Conservation (phyloP, 192 early-diverging fungal genomes). For the Backusella tarrabulga region DNA sequence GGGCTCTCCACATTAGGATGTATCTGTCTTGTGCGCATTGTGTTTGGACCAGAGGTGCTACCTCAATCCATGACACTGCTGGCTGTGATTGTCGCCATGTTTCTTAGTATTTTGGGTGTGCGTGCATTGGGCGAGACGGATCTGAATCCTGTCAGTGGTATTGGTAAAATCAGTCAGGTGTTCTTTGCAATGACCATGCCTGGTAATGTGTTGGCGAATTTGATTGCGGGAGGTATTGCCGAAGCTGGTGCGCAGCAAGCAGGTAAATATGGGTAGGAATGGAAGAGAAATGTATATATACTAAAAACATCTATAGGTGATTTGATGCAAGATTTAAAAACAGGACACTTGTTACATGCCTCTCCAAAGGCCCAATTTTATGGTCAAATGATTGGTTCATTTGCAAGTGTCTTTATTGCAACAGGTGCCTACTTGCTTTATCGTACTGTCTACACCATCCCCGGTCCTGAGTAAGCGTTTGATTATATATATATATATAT, state of each 20-base stretch:
- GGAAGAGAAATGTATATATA: background rate
- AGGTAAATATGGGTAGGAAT: slow-evolving; percentile 10
- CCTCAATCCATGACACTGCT: slow-evolving; percentile 65
- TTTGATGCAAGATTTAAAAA: slow-evolving; percentile 72
- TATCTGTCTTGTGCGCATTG: slow-evolving; percentile 55
- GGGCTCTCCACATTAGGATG: slow-evolving; percentile 59
- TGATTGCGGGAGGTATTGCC: slow-evolving; percentile 80
- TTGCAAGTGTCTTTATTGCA: slow-evolving; percentile 66
- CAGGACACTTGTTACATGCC: slow-evolving; percentile 79
- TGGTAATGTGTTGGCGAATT: slow-evolving; percentile 67
- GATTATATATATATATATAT: no score
- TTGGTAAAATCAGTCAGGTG: slow-evolving; percentile 85
- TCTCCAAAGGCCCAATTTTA: slow-evolving; percentile 84
- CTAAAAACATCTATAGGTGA: slow-evolving; percentile 40
- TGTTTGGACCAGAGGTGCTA: slow-evolving; percentile 63
- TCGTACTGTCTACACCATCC: slow-evolving; percentile 63
- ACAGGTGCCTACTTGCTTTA: slow-evolving; percentile 69
- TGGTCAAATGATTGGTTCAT: slow-evolving; percentile 77
- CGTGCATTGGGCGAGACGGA: slow-evolving; percentile 87
- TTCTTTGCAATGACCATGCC: slow-evolving; percentile 76
- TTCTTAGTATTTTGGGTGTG: slow-evolving; percentile 79
- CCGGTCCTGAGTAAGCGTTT: slow-evolving; percentile 46
- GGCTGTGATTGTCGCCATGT: slow-evolving; percentile 67
- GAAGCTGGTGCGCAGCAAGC: slow-evolving; percentile 69
- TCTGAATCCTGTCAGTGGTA: slow-evolving; percentile 77